phyloP scores from a whole-genome alignment of 768 basidiomycete species.

The Rhodosporidiobolus sp. region DNA sequence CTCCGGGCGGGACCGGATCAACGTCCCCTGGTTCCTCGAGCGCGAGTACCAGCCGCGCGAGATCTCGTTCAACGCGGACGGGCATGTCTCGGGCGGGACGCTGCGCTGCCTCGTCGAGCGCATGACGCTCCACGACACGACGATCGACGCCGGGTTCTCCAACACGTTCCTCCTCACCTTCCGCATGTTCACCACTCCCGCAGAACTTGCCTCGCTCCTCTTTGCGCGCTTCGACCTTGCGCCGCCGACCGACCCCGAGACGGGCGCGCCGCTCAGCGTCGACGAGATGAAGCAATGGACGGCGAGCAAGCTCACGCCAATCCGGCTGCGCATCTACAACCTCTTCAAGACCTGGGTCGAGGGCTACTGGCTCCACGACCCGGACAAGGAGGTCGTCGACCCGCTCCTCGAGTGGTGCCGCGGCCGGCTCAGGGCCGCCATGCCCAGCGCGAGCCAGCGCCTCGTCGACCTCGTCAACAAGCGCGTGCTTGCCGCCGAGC shows the following conservation, averaged over 20 bases:
- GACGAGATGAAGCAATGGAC: slow-evolving; percentile 73
- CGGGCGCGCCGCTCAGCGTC: slow-evolving; percentile 53
- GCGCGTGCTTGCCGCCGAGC: slow-evolving; percentile 29
- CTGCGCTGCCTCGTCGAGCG: slow-evolving; percentile 87
- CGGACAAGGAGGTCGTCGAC: slow-evolving; percentile 63
- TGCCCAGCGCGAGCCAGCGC: slow-evolving; percentile 48
- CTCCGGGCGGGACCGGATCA: background rate
- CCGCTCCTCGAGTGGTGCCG: slow-evolving; percentile 46
- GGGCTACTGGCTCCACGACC: slow-evolving; percentile 74
- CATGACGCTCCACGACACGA: slow-evolving; percentile 90
- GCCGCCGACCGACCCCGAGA: slow-evolving; percentile 56
- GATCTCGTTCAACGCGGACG: slow-evolving; percentile 84
- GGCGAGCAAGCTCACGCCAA: slow-evolving; percentile 79
- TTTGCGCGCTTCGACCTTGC: slow-evolving; percentile 75
- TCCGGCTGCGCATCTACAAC: slow-evolving; percentile 85
- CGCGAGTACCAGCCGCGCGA: slow-evolving; percentile 75
- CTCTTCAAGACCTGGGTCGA: slow-evolving; percentile 94
- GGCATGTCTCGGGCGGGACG: slow-evolving; percentile 84
- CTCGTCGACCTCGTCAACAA: slow-evolving; percentile 48
- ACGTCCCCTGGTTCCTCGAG: slow-evolving; percentile 35
- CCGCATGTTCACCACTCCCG: slow-evolving; percentile 78
- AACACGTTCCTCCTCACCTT: slow-evolving; percentile 94
- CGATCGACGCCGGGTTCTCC: slow-evolving; percentile 81
- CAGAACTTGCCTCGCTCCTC: slow-evolving; percentile 70
- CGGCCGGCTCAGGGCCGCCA: slow-evolving; percentile 44